A percentile compares a stretch with the other conserved stretches of the same genome.
phyloP scores from a whole-genome alignment of 305 asterid species.

The Fraxinus albicans region DNA sequence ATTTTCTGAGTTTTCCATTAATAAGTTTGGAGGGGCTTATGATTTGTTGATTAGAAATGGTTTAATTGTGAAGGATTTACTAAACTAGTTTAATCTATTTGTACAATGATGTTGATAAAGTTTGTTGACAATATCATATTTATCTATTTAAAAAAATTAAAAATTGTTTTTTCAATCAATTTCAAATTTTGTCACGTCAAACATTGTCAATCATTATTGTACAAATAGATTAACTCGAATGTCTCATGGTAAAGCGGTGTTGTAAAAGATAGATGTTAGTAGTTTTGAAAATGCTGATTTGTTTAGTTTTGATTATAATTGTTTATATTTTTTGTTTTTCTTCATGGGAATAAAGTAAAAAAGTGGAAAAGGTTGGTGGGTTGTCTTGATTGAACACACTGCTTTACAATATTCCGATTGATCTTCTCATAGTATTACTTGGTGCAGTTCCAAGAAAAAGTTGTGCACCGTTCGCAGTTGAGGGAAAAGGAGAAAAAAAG shows the following conservation, averaged over 20 bases:
- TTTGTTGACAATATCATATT: too few relatives aligned
- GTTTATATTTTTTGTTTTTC: slow-evolving; percentile 34
- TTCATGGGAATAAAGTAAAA: slow-evolving; percentile 27
- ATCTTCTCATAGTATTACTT: not conserved
- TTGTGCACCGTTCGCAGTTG: too few relatives aligned
- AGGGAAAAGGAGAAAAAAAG: too few relatives aligned
- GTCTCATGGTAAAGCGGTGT: slow-evolving; percentile 12
- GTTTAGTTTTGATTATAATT: slow-evolving; percentile 27
- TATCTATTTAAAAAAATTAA: too few relatives aligned
- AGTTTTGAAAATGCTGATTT: slow-evolving; percentile 17
- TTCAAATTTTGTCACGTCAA: too few relatives aligned
- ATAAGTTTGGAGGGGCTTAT: too few relatives aligned
- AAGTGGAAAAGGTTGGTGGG: not conserved
- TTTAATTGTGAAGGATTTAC: not conserved
- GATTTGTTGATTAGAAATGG: not conserved
- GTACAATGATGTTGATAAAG: too few relatives aligned
- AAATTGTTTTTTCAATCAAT: too few relatives aligned
- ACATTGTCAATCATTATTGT: too few relatives aligned
- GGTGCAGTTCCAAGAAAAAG: not conserved
- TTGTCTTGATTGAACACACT: slow-evolving; percentile 11
- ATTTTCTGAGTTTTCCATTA: too few relatives aligned
- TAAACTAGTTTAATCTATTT: slow-evolving; percentile 13
- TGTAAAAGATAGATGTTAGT: slow-evolving; percentile 13
- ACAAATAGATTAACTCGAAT: not conserved
- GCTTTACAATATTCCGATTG: slow-evolving; percentile 14